Conservation (phyloP, 352 stramenopile genomes). For the Pythium periplocum region DNA sequence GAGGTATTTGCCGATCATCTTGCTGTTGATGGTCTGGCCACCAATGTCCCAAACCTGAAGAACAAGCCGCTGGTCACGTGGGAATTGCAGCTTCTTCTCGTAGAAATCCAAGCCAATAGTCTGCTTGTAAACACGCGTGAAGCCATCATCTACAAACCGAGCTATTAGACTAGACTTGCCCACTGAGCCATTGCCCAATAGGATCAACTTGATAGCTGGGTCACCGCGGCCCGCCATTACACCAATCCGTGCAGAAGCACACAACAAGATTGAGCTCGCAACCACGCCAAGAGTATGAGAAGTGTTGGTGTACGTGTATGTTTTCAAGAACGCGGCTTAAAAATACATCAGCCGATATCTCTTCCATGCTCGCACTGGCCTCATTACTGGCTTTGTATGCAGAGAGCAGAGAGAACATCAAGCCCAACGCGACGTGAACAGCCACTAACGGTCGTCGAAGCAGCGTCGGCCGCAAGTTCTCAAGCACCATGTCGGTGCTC, state of each 20-base stretch:
- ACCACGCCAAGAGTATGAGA: neutral
- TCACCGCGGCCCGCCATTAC: constrained; percentile 24
- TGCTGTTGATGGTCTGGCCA: constrained; percentile 84
- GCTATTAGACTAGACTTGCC: constrained; percentile 83
- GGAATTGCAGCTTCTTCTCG: constrained; percentile 77
- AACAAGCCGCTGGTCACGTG: constrained; percentile 65
- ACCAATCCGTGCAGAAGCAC: too few species aligned
- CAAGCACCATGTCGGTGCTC: too few species aligned
- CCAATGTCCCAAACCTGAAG: constrained; percentile 89
- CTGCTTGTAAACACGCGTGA: constrained; percentile 82
- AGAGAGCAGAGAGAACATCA: too few species aligned
- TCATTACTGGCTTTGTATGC: too few species aligned
- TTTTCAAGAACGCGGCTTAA: constrained; percentile 5
- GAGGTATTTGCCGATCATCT: constrained; percentile 85
- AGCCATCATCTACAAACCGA: constrained; percentile 79
- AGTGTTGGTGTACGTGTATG: neutral
- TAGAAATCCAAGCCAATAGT: constrained; percentile 86
- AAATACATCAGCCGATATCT: neutral
- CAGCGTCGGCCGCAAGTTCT: too few species aligned
- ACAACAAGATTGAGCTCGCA: too few species aligned
- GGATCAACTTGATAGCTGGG: constrained; percentile 74
- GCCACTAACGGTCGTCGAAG: too few species aligned
- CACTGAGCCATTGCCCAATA: constrained; percentile 84
- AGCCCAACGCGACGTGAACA: too few species aligned
- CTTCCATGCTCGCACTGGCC: too few species aligned